Base-by-base conservation (phyloP, 2,329 filamentous ascomycete genomes). In the Trichoderma lentiforme region DNA sequence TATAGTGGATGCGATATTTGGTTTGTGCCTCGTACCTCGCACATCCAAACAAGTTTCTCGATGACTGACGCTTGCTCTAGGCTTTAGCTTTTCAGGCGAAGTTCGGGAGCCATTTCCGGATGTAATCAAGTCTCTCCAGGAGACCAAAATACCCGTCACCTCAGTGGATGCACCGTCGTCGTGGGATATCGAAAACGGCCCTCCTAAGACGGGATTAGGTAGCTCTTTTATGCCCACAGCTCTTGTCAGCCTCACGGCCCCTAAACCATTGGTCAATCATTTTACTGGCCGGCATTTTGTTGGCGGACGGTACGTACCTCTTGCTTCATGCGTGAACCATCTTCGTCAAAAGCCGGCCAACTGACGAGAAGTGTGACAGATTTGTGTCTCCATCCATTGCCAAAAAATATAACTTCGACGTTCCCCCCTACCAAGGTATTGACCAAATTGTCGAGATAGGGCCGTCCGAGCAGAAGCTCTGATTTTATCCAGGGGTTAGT, bases 121-220 rank as follows among this genome's bases (percentile, higher is more conserved):
- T 0, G 92, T 98, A 15, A 97, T 99, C 76, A 84, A 88, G 73
- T 90, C 92, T 8, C 86, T 99, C 47, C 89, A 94, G 76, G 86
- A 90, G 56, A 92, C 92, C 6, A 87, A 87, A 30, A 78, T 96
- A 8, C 93, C 94, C 0, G 92, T 98, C 0, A 91, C 96, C 3
- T 92, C 94, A 3, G 93, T 99, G 26, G 96, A 99, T 82, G 94
- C 93, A 7, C 96, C 96, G 1, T 97, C 93, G 36, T 96, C 93
- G 2, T 99, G 96, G 96, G 90, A 96, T 80, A 97, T 99, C 71
- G 93, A 97, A 78, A 85, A 86, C 12, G 96, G 96, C 0, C 95
- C 95, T 9, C 94, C 95, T 12, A 83, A 86, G 67, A 88, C 90
- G 1, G 95, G 94, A 0, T 87, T 93, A 0, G 95, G 94, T 1